Base-by-base conservation (phyloP, 2,329 filamentous ascomycete genomes). In the Paraconiothyrium brasiliense region DNA sequence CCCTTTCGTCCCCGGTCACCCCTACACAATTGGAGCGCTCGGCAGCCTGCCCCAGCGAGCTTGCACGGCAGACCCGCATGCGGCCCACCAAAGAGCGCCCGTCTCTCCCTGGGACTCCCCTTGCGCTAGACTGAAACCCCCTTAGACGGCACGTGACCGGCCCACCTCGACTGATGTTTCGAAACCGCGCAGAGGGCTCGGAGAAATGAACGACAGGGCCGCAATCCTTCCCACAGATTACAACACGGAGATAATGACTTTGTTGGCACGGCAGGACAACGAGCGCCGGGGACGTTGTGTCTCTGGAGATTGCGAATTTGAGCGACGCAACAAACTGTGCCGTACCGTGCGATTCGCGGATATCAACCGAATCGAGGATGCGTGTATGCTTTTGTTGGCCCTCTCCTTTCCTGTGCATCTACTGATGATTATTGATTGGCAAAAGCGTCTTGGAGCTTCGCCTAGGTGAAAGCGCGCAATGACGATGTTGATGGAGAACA, bases 41-140 rank as follows among this genome's bases (percentile, higher is more conserved):
- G 22, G 22, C 20, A 14, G 39, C 20, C 24, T 56, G 48, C 54
- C 54, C 54, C 54, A 10, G 27, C 32, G 30, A 56, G 43, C 48
- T 56, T 56, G 37, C 41, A 56, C 54, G 54, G 43, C 43, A 56
- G 43, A 48, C 43, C 54, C 43, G 43, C 54, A 11, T 2, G 20
- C 20, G 27, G 22, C 41, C 52, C 52, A 55, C 52, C 52, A 44
- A 46, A 41, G 52, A 55, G 27, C 43, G 43, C 54, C 10, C 54
- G 39, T 56, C 43, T 20, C 24, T 32, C 41, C 54, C 54, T 35
- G 46, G 43, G 3, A 16, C 14, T 46, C 52, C 41, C 52, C 41
- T 37, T 46, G 32, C 41, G 10, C 43, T 47, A 56, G 32, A 9
- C 41, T 27, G 27, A 13, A n/a, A 22, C n/a, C n/a, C n/a, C 16